Evolutionary conservation across 805 yeast genomes (phyloP).

Genomic region (Yarrowia divulgata): DNA sequence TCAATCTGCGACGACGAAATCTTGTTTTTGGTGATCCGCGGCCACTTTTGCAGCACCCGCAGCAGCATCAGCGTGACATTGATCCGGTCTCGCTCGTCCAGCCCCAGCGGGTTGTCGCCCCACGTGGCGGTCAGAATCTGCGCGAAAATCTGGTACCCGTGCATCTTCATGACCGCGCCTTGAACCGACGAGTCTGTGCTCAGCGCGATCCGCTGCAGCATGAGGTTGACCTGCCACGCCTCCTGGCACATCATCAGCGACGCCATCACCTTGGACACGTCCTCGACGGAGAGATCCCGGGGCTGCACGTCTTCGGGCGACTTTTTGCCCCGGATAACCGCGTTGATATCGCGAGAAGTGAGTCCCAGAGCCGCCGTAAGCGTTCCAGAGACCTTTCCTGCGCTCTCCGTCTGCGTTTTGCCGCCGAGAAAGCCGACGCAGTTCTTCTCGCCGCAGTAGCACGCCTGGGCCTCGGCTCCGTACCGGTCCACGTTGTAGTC

Average conservation of each 20-base stretch:
- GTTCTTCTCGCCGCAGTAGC: conserved; percentile 91
- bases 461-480: conserved; percentile 92
- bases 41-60: conserved; percentile 67
- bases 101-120: conserved; percentile 19
- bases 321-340: conserved; percentile 54
- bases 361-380: conserved; percentile 88
- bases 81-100: conserved; percentile 28
- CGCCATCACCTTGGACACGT: conserved; percentile 80
- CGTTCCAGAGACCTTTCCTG: conserved; percentile 79
- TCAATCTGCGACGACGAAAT: conserved; percentile 79
- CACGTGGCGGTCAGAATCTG: conserved; percentile 54
- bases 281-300: conserved; percentile 54
- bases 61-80: conserved; percentile 58
- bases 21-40: conserved; percentile 76
- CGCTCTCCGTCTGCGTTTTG: conserved; percentile 93
- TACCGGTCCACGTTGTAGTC: conserved; percentile 95
- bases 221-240: conserved; percentile 63
- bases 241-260: conserved; percentile 82
- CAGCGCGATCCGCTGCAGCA: conserved; percentile 71
- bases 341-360: conserved; percentile 64
- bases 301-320: conserved; percentile 62
- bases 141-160: conserved; percentile 83
- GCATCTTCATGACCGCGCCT: conserved; percentile 71
- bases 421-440: conserved; percentile 96
- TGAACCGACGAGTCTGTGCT: conserved; percentile 57